phyloP scores from a whole-genome alignment of 2,329 filamentous ascomycete genomes.

The Alternaria arborescens region DNA sequence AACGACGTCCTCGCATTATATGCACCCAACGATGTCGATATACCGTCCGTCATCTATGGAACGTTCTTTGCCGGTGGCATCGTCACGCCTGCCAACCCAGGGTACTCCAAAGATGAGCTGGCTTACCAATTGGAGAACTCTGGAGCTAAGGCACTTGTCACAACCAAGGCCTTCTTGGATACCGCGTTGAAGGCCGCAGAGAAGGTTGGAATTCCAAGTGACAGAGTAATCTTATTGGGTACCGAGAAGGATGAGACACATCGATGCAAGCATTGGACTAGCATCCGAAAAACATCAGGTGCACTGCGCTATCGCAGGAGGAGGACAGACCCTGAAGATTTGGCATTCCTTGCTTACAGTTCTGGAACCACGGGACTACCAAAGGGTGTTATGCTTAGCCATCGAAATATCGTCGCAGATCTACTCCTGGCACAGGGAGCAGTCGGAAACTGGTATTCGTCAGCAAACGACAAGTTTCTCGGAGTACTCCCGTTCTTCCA shows the following conservation, averaged over 20 bases:
- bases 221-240: slow-evolving; percentile 79
- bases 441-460: slow-evolving; percentile 83
- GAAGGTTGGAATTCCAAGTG: slow-evolving; percentile 71
- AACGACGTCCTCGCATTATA: slow-evolving; percentile 84
- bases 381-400: slow-evolving; percentile 57
- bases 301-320: slow-evolving; percentile 67
- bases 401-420: slow-evolving; percentile 66
- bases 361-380: slow-evolving; percentile 56
- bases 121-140: slow-evolving; percentile 83
- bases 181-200: slow-evolving; percentile 73
- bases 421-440: slow-evolving; percentile 80
- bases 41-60: slow-evolving; percentile 77
- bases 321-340: slow-evolving; percentile 69
- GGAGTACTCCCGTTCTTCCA: slow-evolving; percentile 90
- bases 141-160: slow-evolving; percentile 75
- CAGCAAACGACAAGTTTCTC: slow-evolving; percentile 68
- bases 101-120: slow-evolving; percentile 82
- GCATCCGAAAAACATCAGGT: slow-evolving; percentile 70
- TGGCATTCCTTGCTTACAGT: slow-evolving; percentile 76
- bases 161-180: slow-evolving; percentile 71
- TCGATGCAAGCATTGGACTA: slow-evolving; percentile 74
- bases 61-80: slow-evolving; percentile 82
- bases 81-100: slow-evolving; percentile 83
- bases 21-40: slow-evolving; percentile 85
- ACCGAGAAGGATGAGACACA: slow-evolving; percentile 67